phyloP scores from a whole-genome alignment of 148 eudicot species.

The Fagopyrum homotropicum region DNA sequence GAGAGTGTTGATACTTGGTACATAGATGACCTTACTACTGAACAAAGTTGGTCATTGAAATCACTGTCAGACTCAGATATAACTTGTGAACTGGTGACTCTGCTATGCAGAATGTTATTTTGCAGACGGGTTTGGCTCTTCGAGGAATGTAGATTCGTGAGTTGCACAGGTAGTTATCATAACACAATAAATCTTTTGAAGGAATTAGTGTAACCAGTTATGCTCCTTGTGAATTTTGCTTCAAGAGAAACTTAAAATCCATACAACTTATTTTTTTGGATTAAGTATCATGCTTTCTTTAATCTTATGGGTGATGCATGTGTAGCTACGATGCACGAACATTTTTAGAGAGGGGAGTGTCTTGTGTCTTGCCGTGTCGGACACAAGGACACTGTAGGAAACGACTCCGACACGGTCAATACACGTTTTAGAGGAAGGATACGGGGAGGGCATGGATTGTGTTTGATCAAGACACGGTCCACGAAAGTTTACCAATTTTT shows the following conservation, averaged over 20 bases:
- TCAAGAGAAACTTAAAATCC: too few species aligned
- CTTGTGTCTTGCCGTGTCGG: too few species aligned
- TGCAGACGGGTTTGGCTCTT: conserved; percentile 92
- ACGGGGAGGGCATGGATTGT: too few species aligned
- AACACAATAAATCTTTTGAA: too few species aligned
- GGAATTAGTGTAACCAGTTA: too few species aligned
- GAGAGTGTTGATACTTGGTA: conserved; percentile 47
- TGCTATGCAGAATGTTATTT: conserved; percentile 96
- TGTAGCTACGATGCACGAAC: not conserved
- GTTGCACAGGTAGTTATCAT: conserved; percentile 58
- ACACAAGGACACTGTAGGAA: too few species aligned
- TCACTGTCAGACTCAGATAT: conserved; percentile 84
- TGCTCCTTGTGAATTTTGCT: too few species aligned
- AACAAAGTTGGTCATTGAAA: conserved; percentile 79
- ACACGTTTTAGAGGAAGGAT: too few species aligned
- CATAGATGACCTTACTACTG: conserved; percentile 71
- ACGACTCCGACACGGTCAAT: too few species aligned
- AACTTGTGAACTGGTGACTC: conserved; percentile 78
- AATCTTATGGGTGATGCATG: not conserved
- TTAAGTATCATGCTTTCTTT: not conserved
- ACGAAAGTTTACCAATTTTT: too few species aligned
- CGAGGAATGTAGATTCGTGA: conserved; percentile 97
- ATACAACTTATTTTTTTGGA: not conserved
- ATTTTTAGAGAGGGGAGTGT: too few species aligned
- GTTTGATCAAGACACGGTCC: too few species aligned